These are phyloP conservation scores for Vachellia pachyceras DNA, from an alignment of 306 rosid genomes.

Conservation along the genomic window DNA sequence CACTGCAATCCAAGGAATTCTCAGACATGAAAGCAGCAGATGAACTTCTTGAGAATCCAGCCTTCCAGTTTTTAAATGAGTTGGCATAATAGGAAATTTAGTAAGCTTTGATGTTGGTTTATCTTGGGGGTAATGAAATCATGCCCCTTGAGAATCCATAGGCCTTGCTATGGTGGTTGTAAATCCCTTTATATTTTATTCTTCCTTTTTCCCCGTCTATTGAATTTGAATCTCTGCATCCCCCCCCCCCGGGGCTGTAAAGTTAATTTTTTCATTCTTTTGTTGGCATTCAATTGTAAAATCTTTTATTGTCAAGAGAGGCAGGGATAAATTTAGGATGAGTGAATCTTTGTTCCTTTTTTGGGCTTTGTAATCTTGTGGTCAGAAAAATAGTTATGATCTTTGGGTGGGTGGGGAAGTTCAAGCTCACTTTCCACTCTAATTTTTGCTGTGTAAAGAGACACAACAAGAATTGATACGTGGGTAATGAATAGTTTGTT, in stretches of 20 bases:
- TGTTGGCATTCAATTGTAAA: slow-evolving; percentile 68
- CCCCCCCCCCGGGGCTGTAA: slow-evolving; percentile 54
- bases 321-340: slow-evolving; percentile 45
- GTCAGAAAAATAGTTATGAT: slow-evolving; percentile 42
- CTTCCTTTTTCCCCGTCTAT: slow-evolving; percentile 3
- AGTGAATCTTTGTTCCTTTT: slow-evolving; percentile 38
- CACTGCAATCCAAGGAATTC: slow-evolving; percentile 87
- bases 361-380: slow-evolving; percentile 34
- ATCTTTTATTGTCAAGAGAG: slow-evolving; percentile 51
- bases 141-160: slow-evolving; percentile 5
- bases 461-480: slow-evolving; percentile 36
- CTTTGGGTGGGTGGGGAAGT: slow-evolving; percentile 39
- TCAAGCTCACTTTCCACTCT: slow-evolving; percentile 55
- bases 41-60: slow-evolving; percentile 79
- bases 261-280: slow-evolving; percentile 81
- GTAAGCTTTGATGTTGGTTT: slow-evolving; percentile 38
- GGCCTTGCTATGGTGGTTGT: slow-evolving; percentile 62
- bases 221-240: slow-evolving; percentile 46
- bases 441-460: slow-evolving; percentile 59
- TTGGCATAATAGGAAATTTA: slow-evolving; percentile 67
- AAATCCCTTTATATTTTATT: slow-evolving; percentile 52
- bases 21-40: slow-evolving; percentile 84
- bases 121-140: slow-evolving; percentile 44
- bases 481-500: slow-evolving; percentile 40
- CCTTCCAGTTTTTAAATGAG: slow-evolving; percentile 92